Evolutionary conservation across 2,329 filamentous ascomycete species (phyloP).

Genomic region (Nothophoma quercina): DNA sequence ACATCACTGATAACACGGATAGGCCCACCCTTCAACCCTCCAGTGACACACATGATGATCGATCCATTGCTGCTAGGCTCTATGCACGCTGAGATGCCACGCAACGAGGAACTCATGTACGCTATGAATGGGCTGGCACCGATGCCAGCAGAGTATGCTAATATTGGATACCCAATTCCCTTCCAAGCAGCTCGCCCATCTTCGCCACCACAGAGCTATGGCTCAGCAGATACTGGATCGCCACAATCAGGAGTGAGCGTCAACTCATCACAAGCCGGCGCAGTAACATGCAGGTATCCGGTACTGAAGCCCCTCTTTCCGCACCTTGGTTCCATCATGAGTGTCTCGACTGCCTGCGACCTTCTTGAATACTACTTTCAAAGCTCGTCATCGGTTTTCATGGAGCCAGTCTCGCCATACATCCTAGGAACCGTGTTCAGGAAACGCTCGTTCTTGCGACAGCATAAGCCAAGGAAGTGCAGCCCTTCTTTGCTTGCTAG

Average conservation of each 20-base stretch:
- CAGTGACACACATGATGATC: conserved; percentile 49
- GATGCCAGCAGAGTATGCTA: conserved; percentile 41
- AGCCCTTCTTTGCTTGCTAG: conserved; percentile 87
- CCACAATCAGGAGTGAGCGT: conserved; percentile 46
- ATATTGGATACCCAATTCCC: conserved; percentile 45
- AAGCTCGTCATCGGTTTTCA: conserved; percentile 84
- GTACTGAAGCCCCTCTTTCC: conserved; percentile 84
- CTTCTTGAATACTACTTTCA: conserved; percentile 90
- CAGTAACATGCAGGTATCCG: conserved; percentile 69
- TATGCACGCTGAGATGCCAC: conserved; percentile 45
- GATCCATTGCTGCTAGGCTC: conserved; percentile 46
- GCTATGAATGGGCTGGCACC: conserved; percentile 48
- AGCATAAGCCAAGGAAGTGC: conserved; percentile 79
- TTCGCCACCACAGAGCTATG: conserved; percentile 45
- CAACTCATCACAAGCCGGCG: conserved; percentile 44
- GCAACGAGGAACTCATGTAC: conserved; percentile 47
- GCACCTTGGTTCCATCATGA: conserved; percentile 80
- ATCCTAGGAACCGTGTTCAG: conserved; percentile 88
- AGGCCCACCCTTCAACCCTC: conserved; percentile 40
- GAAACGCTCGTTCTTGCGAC: conserved; percentile 85
- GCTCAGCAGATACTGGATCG: conserved; percentile 46
- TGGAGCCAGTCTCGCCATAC: conserved; percentile 89
- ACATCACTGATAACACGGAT: not conserved
- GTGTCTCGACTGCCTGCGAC: conserved; percentile 82
- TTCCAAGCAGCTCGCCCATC: conserved; percentile 42